These are phyloP conservation scores for Penicillium subrubescens DNA, from an alignment of 495 filamentous ascomycete species.

Conservation along the genomic window DNA sequence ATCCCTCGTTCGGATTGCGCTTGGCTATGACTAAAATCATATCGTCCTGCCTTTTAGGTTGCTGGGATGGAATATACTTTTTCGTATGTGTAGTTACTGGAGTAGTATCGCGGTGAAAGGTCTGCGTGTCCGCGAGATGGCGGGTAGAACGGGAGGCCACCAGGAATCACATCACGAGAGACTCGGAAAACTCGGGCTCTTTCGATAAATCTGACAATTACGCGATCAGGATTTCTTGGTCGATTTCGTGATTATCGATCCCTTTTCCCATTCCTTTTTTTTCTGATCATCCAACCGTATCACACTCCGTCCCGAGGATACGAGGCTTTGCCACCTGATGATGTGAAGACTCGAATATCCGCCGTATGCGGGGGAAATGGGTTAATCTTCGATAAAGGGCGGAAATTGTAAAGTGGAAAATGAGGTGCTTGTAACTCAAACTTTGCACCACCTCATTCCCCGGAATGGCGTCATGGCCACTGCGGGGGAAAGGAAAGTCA, in stretches of 20 bases:
- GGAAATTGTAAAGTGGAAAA: neutral
- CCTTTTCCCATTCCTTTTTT: neutral
- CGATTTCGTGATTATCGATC: neutral
- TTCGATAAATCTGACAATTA: neutral
- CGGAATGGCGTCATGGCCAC: conserved; percentile 6
- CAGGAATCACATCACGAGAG: neutral
- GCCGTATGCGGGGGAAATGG: conserved; percentile 4
- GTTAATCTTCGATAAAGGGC: neutral
- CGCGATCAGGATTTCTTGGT: neutral
- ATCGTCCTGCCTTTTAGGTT: neutral
- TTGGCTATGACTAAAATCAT: conserved; percentile 5
- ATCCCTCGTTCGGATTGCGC: neutral
- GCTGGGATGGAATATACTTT: neutral
- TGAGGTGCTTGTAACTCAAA: neutral
- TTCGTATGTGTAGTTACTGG: neutral
- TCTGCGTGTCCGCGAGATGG: neutral
- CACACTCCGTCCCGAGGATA: neutral
- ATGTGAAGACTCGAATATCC: neutral
- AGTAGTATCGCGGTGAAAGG: neutral
- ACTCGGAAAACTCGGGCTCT: neutral
- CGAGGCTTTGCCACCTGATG: conserved; percentile 1
- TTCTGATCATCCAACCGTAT: neutral
- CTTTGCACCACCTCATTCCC: neutral
- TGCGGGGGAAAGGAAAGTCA: neutral
- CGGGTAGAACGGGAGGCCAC: neutral